Percentiles rank a stretch among this genome's conserved stretches.
Evolutionary conservation across 495 filamentous ascomycete genomes (phyloP).

Genomic region (Tuber microsphaerosporum): DNA sequence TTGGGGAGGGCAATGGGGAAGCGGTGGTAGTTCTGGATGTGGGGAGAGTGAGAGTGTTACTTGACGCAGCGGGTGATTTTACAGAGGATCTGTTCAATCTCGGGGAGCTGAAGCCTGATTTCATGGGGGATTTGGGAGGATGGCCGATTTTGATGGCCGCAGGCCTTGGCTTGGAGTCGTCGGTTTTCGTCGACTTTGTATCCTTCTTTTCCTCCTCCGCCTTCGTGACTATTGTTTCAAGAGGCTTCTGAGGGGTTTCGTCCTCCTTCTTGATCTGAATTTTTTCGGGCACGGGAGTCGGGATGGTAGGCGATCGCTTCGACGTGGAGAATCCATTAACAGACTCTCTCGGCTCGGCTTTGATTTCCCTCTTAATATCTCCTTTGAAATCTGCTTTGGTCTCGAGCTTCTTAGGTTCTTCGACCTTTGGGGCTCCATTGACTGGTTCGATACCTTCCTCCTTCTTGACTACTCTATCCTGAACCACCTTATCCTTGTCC

Average conservation of each 20-base stretch:
- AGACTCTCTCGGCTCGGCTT: not conserved
- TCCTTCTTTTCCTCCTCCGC: constrained; percentile 8
- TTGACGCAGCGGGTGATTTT: constrained; percentile 18
- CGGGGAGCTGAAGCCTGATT: constrained; percentile 20
- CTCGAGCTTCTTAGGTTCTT: constrained; percentile 16
- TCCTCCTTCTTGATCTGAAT: constrained; percentile 13
- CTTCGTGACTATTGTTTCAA: constrained; percentile 8
- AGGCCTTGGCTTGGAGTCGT: constrained; percentile 21
- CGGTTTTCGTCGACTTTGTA: constrained; percentile 16
- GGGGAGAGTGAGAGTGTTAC: constrained; percentile 26
- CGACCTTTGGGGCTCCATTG: constrained; percentile 9
- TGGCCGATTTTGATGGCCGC: constrained; percentile 15
- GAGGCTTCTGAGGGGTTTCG: constrained; percentile 9
- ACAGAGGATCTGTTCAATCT: constrained; percentile 7
- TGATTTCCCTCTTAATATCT: constrained; percentile 7
- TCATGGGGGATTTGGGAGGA: constrained; percentile 30
- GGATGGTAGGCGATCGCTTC: constrained; percentile 5
- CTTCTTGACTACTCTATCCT: constrained; percentile 12
- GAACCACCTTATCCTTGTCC: constrained; percentile 11
- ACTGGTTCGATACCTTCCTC: constrained; percentile 1
- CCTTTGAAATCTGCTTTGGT: constrained; percentile 12
- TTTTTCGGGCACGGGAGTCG: constrained; percentile 9
- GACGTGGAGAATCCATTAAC: constrained; percentile 19
- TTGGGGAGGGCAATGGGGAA: constrained; percentile 30
- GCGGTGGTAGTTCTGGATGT: constrained; percentile 23